A percentile compares a stretch with the other conserved stretches of the same genome.
Evolutionary conservation across 805 yeast genomes (phyloP).

Genomic region (Wilhelminamyces savonicus): DNA sequence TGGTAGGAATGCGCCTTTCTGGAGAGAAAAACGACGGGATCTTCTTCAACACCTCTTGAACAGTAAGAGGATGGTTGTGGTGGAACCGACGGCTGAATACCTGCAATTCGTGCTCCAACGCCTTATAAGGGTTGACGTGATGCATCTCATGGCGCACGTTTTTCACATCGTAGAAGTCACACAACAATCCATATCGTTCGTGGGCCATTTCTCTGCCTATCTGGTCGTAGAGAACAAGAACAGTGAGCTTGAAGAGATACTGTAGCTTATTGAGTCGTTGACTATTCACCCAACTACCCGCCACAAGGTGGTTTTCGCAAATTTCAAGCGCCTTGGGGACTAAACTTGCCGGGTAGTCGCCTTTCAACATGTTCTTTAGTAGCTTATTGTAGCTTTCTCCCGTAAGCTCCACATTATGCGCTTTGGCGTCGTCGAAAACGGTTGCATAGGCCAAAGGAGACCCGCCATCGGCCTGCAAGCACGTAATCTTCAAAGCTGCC

Average conservation of each 20-base stretch:
- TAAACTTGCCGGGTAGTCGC: conserved; percentile 1
- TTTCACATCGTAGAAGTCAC: conserved; percentile 20
- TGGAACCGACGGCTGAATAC: conserved; percentile 4
- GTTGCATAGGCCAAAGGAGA: conserved; percentile 6
- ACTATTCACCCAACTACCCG: conserved; percentile 25
- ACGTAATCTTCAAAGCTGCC: conserved; percentile 10
- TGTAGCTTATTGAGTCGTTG: conserved; percentile 13
- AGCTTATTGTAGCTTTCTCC: conserved; percentile 14
- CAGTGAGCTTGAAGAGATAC: conserved; percentile 21
- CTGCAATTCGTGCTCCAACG: conserved; percentile 10
- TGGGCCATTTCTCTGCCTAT: conserved; percentile 7
- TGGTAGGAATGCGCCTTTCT: conserved; percentile 16
- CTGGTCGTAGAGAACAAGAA: conserved; percentile 11
- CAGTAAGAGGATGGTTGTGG: conserved; percentile 2
- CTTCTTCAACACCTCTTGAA: conserved; percentile 10
- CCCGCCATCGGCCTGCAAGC: too few relatives aligned
- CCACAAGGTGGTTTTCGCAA: conserved; percentile 25
- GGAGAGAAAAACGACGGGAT: conserved; percentile 26
- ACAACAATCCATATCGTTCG: conserved; percentile 14
- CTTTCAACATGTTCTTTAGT: conserved; percentile 4
- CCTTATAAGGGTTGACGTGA: conserved; percentile 8
- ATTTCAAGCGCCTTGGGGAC: conserved; percentile 11
- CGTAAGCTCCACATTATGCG: conserved; percentile 8
- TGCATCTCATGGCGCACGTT: conserved; percentile 6
- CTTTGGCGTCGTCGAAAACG: conserved; percentile 4